Evolutionary conservation across 2,329 filamentous ascomycete species (phyloP).

Genomic region (Tolypocladium cylindrosporum): DNA sequence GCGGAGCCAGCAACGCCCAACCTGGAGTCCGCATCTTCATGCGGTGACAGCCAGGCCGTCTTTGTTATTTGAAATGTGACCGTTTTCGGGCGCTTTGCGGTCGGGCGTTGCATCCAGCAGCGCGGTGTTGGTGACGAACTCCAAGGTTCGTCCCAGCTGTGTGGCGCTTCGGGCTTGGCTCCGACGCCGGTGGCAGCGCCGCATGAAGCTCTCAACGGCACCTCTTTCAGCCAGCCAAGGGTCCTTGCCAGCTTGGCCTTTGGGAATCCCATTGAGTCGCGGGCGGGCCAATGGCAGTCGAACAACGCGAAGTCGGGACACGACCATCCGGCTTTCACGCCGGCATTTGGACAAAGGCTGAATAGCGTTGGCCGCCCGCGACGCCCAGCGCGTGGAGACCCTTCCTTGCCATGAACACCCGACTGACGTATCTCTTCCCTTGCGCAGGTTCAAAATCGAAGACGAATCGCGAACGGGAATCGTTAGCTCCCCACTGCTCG

Average conservation of each 20-base stretch:
- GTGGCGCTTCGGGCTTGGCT: neutral
- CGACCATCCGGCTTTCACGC: neutral
- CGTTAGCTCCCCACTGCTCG: slow-evolving; percentile 29
- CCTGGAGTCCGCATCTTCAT: neutral
- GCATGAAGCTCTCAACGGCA: neutral
- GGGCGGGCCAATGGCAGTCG: neutral
- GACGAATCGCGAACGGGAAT: slow-evolving; percentile 32
- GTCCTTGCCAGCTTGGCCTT: neutral
- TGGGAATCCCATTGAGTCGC: neutral
- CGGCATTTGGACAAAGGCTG: neutral
- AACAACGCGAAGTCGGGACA: neutral
- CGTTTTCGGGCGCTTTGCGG: neutral
- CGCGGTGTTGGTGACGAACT: neutral
- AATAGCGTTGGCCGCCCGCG: neutral
- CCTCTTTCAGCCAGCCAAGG: neutral
- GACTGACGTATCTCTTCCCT: neutral
- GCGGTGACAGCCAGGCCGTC: neutral
- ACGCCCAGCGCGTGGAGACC: neutral
- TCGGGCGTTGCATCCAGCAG: neutral
- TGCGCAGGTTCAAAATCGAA: slow-evolving; percentile 42
- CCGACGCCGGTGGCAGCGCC: neutral
- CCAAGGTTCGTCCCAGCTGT: neutral
- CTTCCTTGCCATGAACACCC: neutral
- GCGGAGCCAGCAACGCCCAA: neutral
- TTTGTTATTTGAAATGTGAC: neutral